These are phyloP conservation scores for Jackrogersella multiformis DNA, from an alignment of 495 filamentous ascomycete genomes.

Conservation along the genomic window DNA sequence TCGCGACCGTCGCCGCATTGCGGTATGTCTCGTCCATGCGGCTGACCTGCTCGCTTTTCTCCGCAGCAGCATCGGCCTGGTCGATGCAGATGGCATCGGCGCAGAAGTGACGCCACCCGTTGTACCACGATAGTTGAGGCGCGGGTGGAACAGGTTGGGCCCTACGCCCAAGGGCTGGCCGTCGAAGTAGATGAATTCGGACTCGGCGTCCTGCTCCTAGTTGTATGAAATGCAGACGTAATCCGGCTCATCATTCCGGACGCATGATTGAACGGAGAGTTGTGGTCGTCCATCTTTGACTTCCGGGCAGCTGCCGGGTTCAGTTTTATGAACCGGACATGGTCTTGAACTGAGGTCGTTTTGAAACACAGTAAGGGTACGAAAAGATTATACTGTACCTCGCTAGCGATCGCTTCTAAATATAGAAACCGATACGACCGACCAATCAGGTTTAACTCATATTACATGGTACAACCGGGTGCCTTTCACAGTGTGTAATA, in stretches of 20 bases:
- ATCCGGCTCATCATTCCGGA: neutral
- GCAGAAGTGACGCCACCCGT: constrained; percentile 21
- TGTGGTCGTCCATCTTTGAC: constrained; percentile 9
- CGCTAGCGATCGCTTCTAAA: neutral
- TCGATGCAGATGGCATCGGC: constrained; percentile 36
- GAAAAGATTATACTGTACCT: too few relatives aligned
- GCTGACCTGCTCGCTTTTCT: constrained; percentile 28
- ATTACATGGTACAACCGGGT: too few relatives aligned
- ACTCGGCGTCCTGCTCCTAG: constrained; percentile 5
- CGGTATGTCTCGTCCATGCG: constrained; percentile 26
- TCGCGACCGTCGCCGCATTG: constrained; percentile 11
- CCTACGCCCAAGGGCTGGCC: neutral
- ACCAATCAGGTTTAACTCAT: neutral
- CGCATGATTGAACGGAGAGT: neutral
- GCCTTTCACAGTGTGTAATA: too few relatives aligned
- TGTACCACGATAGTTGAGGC: neutral
- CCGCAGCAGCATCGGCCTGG: constrained; percentile 23
- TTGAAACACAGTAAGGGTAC: neutral
- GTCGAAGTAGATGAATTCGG: constrained; percentile 9
- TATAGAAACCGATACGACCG: neutral
- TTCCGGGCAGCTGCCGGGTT: neutral
- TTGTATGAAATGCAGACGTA: constrained; percentile 16
- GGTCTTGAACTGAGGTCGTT: neutral
- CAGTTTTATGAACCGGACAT: constrained; percentile 1
- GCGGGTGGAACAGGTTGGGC: constrained; percentile 8